Percentiles rank a stretch among this genome's conserved stretches.
These are phyloP conservation scores for Carex cristatella DNA, from an alignment of 176 grass and related monocot genomes.

Conservation along the genomic window DNA sequence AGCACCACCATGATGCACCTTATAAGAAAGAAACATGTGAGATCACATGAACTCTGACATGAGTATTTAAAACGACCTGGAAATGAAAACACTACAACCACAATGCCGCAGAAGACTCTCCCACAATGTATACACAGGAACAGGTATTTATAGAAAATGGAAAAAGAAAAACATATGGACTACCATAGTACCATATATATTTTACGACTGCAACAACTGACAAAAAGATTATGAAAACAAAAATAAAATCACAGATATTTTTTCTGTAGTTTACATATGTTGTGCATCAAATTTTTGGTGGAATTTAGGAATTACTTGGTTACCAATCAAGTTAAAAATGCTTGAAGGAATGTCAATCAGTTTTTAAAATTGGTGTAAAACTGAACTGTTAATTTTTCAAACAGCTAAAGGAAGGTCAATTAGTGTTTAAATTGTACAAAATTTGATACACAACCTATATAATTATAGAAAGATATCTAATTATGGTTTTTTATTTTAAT, in stretches of 20 bases:
- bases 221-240: not conserved
- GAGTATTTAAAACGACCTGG: not conserved
- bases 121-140: not conserved
- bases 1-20: conserved; percentile 99
- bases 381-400: not conserved
- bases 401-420: not conserved
- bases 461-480: not conserved
- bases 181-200: not conserved
- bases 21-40: conserved; percentile 1
- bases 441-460: not conserved
- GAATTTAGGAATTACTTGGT: not conserved
- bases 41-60: not conserved
- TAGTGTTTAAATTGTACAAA: not conserved
- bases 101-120: not conserved
- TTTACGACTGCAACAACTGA: not conserved
- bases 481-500: not conserved
- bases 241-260: not conserved
- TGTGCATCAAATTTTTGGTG: not conserved
- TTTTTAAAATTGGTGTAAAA: not conserved
- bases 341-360: not conserved
- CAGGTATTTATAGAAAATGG: not conserved
- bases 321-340: not conserved
- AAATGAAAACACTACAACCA: not conserved
- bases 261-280: not conserved
- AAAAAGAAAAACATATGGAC: not conserved